Conservation (phyloP, 1,284 basidiomycete species). For the Mycena sp. region DNA sequence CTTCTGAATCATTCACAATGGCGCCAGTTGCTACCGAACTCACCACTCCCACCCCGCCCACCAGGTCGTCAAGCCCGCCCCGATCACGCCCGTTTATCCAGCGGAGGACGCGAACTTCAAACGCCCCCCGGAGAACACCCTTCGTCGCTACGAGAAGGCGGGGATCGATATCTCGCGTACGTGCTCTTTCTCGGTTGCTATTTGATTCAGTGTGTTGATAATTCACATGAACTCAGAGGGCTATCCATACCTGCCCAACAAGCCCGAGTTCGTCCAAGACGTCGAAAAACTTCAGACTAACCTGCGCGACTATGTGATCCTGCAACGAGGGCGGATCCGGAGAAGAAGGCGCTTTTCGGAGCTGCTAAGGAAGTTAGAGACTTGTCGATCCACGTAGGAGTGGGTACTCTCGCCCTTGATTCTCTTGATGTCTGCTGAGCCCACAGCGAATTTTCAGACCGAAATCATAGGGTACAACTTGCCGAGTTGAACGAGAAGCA, state of each 20-base stretch:
- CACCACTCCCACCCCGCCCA: conserved; percentile 17
- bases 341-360: conserved; percentile 55
- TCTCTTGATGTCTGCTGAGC: background rate
- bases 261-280: conserved; percentile 31
- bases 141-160: conserved; percentile 30
- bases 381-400: conserved; percentile 56
- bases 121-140: conserved; percentile 29
- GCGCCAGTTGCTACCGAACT: conserved; percentile 27
- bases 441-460: conserved; percentile 33
- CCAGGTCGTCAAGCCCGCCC: conserved; percentile 22
- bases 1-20: conserved; percentile 2
- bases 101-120: conserved; percentile 26
- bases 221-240: conserved; percentile 11
- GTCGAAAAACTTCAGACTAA: conserved; percentile 30
- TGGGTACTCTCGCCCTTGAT: background rate
- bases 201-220: background rate
- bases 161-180: conserved; percentile 31
- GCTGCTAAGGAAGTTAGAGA: conserved; percentile 56
- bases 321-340: conserved; percentile 50
- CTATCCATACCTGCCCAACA: conserved; percentile 32
- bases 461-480: conserved; percentile 60
- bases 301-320: conserved; percentile 30
- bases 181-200: background rate
- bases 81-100: conserved; percentile 16
- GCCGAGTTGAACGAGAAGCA: conserved; percentile 53